Evolutionary conservation across 2,329 filamentous ascomycete genomes (phyloP).

Genomic region (Aspergillus eucalypticola): DNA sequence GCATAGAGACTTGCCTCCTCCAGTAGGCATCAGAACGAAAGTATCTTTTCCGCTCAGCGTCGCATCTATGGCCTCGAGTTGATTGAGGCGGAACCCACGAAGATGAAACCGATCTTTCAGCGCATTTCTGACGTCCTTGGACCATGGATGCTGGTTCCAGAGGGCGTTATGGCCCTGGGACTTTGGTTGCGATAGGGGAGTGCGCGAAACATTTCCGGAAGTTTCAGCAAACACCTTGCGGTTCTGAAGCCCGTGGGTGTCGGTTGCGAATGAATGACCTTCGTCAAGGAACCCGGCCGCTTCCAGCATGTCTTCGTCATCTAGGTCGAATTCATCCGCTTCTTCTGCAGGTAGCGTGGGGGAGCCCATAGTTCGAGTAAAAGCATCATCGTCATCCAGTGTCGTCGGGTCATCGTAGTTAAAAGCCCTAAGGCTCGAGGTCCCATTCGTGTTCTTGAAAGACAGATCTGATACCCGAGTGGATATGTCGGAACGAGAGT

Average conservation of each 20-base stretch:
- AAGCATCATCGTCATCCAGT: conserved; percentile 29
- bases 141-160: conserved; percentile 74
- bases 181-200: conserved; percentile 35
- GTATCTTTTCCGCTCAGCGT: conserved; percentile 84
- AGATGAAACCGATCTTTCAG: conserved; percentile 82
- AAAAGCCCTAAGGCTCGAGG: conserved; percentile 7
- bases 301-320: conserved; percentile 50
- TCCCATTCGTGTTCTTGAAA: conserved; percentile 7
- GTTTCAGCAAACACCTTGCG: conserved; percentile 46
- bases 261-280: conserved; percentile 18
- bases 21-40: conserved; percentile 97
- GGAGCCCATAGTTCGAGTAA: conserved; percentile 46
- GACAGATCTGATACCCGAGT: conserved; percentile 3
- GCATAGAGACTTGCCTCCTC: conserved; percentile 93
- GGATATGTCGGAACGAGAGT: conserved; percentile 1
- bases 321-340: conserved; percentile 45
- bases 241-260: conserved; percentile 18
- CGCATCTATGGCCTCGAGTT: conserved; percentile 93
- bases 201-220: conserved; percentile 38
- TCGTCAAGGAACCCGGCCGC: conserved; percentile 41
- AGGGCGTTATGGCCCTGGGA: conserved; percentile 32
- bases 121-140: conserved; percentile 75
- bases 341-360: conserved; percentile 26
- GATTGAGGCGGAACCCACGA: conserved; percentile 83
- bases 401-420: conserved; percentile 26